Evolutionary conservation across 163 green algal genomes (phyloP).

Genomic region (Scenedesmus sp.): DNA sequence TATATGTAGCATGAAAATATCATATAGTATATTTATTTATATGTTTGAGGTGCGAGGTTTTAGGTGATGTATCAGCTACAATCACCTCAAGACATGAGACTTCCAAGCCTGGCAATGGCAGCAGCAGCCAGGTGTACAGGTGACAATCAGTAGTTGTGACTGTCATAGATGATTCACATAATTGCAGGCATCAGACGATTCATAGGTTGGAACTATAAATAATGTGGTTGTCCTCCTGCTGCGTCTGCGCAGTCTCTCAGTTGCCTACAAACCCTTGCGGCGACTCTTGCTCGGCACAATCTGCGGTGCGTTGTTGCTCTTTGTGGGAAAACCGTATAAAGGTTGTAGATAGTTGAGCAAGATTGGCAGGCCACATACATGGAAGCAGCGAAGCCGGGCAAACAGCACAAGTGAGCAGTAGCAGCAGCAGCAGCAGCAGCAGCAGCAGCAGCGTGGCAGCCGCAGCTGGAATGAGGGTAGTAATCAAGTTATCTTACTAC

Average conservation of each 20-base stretch:
- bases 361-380: neutral
- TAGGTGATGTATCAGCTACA: too few species aligned
- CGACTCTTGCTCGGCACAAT: neutral
- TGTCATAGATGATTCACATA: too few species aligned
- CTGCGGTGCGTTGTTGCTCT: neutral
- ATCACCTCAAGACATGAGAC: too few species aligned
- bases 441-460: constrained; percentile 7
- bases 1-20: too few species aligned
- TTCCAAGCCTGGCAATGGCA: too few species aligned
- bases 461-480: neutral
- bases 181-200: too few species aligned
- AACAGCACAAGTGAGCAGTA: neutral
- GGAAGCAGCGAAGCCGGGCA: neutral
- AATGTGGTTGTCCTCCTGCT: too few species aligned
- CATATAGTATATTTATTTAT: too few species aligned
- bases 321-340: neutral
- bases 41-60: too few species aligned
- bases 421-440: constrained; percentile 13
- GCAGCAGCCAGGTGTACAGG: too few species aligned
- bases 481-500: neutral
- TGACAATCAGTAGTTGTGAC: too few species aligned
- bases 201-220: too few species aligned
- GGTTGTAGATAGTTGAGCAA: neutral
- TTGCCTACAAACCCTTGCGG: neutral
- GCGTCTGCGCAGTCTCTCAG: neutral